Evolutionary conservation across 164 flowering plant species (phyloP).

Genomic region (Amborella trichopoda): DNA sequence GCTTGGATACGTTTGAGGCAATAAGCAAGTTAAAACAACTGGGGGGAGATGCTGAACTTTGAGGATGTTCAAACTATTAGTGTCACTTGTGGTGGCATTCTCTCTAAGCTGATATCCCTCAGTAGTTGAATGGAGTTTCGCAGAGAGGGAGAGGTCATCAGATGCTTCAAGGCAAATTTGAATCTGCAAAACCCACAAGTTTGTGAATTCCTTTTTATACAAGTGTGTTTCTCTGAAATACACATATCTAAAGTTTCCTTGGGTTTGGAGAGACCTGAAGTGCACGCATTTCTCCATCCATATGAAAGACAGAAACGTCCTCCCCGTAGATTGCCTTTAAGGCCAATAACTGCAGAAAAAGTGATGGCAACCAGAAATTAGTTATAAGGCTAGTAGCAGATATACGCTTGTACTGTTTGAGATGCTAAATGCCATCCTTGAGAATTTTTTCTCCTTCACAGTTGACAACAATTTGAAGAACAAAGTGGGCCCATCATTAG

Average conservation of each 20-base stretch:
- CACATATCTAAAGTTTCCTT: background rate
- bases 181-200: conserved; percentile 36
- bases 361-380: background rate
- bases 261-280: conserved; percentile 38
- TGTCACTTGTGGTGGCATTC: conserved; percentile 3
- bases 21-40: conserved; percentile 54
- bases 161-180: conserved; percentile 42
- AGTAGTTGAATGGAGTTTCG: conserved; percentile 28
- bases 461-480: too few relatives aligned
- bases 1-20: conserved; percentile 83
- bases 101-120: conserved; percentile 10
- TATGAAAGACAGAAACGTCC: conserved; percentile 28
- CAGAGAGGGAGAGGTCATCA: conserved; percentile 30
- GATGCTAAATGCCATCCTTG: too few relatives aligned
- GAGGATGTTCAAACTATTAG: conserved; percentile 31
- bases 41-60: conserved; percentile 73
- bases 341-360: conserved; percentile 53
- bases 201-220: background rate
- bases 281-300: conserved; percentile 28
- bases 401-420: too few relatives aligned
- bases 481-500: too few relatives aligned
- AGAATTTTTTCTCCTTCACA: too few relatives aligned
- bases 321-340: conserved; percentile 80
- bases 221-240: background rate
- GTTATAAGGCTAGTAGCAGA: too few relatives aligned